Conservation (phyloP, 306 rosid genomes). For the Quillaja saponaria region DNA sequence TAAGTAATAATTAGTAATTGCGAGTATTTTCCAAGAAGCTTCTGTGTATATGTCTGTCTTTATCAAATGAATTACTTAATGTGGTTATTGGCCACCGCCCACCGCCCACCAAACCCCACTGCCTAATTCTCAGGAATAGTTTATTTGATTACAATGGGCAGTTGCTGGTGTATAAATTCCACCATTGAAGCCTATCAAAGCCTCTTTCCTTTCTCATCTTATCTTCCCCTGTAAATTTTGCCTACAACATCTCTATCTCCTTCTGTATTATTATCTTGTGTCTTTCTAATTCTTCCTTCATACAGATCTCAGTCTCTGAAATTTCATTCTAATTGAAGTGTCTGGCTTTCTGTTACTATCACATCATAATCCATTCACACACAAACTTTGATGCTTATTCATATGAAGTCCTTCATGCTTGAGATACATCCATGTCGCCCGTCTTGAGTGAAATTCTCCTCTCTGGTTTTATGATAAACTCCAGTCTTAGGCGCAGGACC, state of each 20-base stretch:
- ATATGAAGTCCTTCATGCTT: slow-evolving; percentile 40
- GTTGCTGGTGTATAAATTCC: slow-evolving; percentile 53
- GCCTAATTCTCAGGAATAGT: slow-evolving; percentile 22
- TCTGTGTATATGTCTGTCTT: no score
- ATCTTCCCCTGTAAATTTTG: slow-evolving; percentile 31
- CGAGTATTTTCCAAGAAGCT: no score
- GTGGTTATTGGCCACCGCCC: slow-evolving; percentile 9
- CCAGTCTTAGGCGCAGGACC: slow-evolving; percentile 67
- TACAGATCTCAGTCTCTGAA: slow-evolving; percentile 7
- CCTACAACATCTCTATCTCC: no score
- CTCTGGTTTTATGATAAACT: slow-evolving; percentile 64
- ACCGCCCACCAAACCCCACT: slow-evolving; percentile 14
- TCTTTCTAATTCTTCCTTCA: not conserved
- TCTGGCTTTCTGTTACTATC: not conserved
- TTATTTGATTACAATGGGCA: slow-evolving; percentile 32
- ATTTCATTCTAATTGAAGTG: not conserved
- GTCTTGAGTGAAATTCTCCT: slow-evolving; percentile 69
- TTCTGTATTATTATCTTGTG: not conserved
- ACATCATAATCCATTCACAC: not conserved
- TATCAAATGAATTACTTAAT: no score
- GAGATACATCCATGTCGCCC: slow-evolving; percentile 50
- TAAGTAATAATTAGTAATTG: no score
- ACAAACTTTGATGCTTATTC: slow-evolving; percentile 23
- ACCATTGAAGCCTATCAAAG: slow-evolving; percentile 38
- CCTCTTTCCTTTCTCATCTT: slow-evolving; percentile 56